Conservation (phyloP, 257 asterid genomes). For the Solanum lycopersicoides region DNA sequence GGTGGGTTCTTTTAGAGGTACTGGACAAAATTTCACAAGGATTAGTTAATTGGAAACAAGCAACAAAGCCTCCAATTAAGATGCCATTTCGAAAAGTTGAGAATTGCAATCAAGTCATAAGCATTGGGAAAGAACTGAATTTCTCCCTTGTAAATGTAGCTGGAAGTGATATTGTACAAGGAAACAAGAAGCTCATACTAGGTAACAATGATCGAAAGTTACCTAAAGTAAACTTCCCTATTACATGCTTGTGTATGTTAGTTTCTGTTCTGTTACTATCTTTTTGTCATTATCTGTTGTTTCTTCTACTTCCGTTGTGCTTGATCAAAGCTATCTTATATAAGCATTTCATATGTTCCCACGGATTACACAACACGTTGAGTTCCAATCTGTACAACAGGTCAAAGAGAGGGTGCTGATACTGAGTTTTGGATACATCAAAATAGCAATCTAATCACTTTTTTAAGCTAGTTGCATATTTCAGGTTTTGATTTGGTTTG, state of each 20-base stretch:
- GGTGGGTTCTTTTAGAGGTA: slow-evolving; percentile 75
- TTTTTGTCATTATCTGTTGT: neutral
- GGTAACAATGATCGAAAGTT: slow-evolving; percentile 27
- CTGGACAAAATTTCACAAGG: slow-evolving; percentile 62
- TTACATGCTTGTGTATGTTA: neutral
- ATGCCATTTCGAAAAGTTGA: slow-evolving; percentile 86
- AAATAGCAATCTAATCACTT: neutral
- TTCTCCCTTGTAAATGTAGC: slow-evolving; percentile 89
- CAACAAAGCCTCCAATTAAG: slow-evolving; percentile 77
- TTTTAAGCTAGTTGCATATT: neutral
- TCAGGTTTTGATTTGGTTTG: neutral
- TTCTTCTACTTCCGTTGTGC: neutral
- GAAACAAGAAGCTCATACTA: slow-evolving; percentile 85
- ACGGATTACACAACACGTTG: neutral
- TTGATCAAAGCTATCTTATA: neutral
- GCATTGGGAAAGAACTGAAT: slow-evolving; percentile 69
- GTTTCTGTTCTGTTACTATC: neutral
- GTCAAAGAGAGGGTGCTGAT: neutral
- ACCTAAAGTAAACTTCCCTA: neutral
- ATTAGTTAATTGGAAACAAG: slow-evolving; percentile 73
- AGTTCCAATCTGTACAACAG: neutral
- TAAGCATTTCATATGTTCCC: neutral
- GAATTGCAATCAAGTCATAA: slow-evolving; percentile 82
- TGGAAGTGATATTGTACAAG: slow-evolving; percentile 85
- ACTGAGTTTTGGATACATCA: neutral